Evolutionary conservation across 352 stramenopile species (phyloP), one percentile per base, ranked within the genome.

Genomic region (Phytopythium mirpurense): DNA sequence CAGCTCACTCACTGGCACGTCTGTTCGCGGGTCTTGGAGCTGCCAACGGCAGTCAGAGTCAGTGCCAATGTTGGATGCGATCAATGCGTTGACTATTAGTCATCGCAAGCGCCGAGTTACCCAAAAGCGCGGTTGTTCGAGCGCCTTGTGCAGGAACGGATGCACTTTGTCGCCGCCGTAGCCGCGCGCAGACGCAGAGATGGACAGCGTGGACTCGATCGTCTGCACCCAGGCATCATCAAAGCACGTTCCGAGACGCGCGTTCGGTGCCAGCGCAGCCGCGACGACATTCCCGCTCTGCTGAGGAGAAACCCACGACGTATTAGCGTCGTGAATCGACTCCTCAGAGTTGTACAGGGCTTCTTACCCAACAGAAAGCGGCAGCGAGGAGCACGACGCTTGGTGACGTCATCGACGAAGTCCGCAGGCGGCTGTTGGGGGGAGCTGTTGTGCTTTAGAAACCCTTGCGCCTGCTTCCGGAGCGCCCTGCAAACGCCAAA

Each of bases 171-270:
- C 27, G 4, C 53, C 55, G 0, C 56, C 62, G 15, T 53, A 42
- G 16, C 75, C 63, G 3, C 63, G 60, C 10, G 59, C 57, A 0
- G 23, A 34, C 21, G 56, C 43, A 2, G 62, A 81, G 16, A 81
- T 66, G 10, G 57, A 63, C 36, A 76, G 29, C 15, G 51, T 51
- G 1, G 50, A 38, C 21, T 63, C 63, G 2, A 72, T 47, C 0
- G 29, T 46, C 9, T 56, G 35, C 32, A 61, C 68, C 70, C 70
- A 80, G n/a, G 18, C 35, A 1, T 73, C 43, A 23, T 77, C 68
- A 5, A 80, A 59, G 26, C 70, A 78, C 26, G 59, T 72, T 27
- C 70, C 65, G 26, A 80, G 51, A n/a, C 73, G 55, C 38, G 77
- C 51, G 26, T 80, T 80, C 9, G 62, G 70, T 1, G 70, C 70